A percentile compares a stretch with the other conserved stretches of the same genome.
phyloP scores from a whole-genome alignment of 257 asterid species.

The Apocynum venetum region DNA sequence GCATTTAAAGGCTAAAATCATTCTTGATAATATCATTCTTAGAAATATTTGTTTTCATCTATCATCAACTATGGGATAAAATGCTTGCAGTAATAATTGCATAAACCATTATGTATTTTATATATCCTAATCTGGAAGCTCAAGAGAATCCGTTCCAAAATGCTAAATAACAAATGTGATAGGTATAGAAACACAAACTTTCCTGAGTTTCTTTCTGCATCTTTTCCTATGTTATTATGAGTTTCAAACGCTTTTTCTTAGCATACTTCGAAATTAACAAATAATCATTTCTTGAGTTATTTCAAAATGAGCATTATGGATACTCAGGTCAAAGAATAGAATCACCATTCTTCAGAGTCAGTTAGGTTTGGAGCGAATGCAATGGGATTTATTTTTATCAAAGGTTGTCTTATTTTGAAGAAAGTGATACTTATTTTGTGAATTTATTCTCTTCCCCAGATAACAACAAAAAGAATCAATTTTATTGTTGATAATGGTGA shows the following conservation, averaged over 20 bases:
- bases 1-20: not conserved
- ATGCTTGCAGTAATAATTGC: not conserved
- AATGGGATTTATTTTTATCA: not conserved
- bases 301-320: not conserved
- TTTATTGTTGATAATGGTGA: constrained; percentile 77
- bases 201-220: not conserved
- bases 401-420: not conserved
- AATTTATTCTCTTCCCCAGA: constrained; percentile 45
- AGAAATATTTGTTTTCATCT: not conserved
- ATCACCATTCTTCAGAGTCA: not conserved
- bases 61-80: not conserved
- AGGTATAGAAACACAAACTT: not conserved
- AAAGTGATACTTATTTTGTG: not conserved
- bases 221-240: not conserved
- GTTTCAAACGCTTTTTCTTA: not conserved
- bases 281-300: not conserved
- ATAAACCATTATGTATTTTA: not conserved
- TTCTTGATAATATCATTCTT: not conserved
- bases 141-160: not conserved
- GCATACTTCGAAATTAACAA: not conserved
- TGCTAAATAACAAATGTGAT: not conserved
- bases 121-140: not conserved
- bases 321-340: not conserved
- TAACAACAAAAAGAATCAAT: constrained; percentile 86
- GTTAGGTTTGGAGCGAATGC: not conserved